Conservation (phyloP, 2,329 filamentous ascomycete species). For the Alternaria rosae region DNA sequence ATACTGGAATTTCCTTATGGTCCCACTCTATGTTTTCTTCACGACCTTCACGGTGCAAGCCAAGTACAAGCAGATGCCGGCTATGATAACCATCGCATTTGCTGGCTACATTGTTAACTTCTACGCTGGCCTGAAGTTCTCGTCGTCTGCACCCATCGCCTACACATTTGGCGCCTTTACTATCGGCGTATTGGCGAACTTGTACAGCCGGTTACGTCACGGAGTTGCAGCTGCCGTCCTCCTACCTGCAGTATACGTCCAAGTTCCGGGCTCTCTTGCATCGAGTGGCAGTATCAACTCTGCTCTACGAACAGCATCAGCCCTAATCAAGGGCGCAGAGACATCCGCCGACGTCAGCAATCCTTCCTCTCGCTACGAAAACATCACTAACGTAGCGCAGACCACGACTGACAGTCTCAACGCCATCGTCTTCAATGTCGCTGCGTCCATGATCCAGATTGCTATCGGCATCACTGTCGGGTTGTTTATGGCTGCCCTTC, state of each 20-base stretch:
- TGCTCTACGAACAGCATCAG: conserved; percentile 37
- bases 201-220: conserved; percentile 72
- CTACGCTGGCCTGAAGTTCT: conserved; percentile 72
- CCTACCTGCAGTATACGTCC: conserved; percentile 43
- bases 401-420: conserved; percentile 31
- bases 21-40: conserved; percentile 76
- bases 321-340: conserved; percentile 32
- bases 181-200: conserved; percentile 77
- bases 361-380: background rate
- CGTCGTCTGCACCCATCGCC: conserved; percentile 73
- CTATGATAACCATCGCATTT: conserved; percentile 77
- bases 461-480: conserved; percentile 62
- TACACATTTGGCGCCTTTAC: conserved; percentile 79
- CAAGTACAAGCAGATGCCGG: conserved; percentile 77
- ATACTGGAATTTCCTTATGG: conserved; percentile 72
- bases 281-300: conserved; percentile 41
- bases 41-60: conserved; percentile 78
- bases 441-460: conserved; percentile 58
- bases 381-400: conserved; percentile 16
- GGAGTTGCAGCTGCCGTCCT: conserved; percentile 53
- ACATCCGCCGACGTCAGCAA: conserved; percentile 27
- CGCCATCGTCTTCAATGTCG: conserved; percentile 52
- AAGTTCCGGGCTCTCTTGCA: conserved; percentile 43
- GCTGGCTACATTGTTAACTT: conserved; percentile 78
- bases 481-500: conserved; percentile 57